Evolutionary conservation across 805 yeast genomes (phyloP), one percentile per base, ranked within the genome.

Genomic region (Ogataea trehaloabstinens): DNA sequence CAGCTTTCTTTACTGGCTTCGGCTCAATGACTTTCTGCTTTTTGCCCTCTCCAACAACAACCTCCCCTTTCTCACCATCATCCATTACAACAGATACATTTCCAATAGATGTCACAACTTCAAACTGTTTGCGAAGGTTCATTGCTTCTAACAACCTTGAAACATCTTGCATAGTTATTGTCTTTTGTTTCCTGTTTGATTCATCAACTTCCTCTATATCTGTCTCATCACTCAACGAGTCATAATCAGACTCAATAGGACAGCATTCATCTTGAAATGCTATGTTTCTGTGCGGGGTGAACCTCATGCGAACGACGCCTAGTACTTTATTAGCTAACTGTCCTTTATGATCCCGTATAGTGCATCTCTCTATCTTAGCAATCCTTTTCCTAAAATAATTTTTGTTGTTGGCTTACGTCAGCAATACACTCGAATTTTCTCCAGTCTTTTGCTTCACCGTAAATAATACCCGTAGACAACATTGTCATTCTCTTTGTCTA

Each of bases 261-360:
- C 39, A 63, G 49, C 40, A 37, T 3, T 43, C 40, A 16, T 37
- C 37, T 37, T 52, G 58, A 17, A 52, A 44, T 6, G 24, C 29
- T 18, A 31, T 50, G 38, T 48, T 45, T 42, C 55, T 42, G 31
- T 55, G 61, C 16, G 63, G 63, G 12, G 46, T 47, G 34, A 58
- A 58, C 35, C 63, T 45, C 64, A 59, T 56, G 15, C 33, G 17
- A 7, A 16, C 12, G 25, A 22, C 25, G n/a, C n/a, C n/a, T n/a
- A n/a, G n/a, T n/a, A n/a, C n/a, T n/a, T n/a, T n/a, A n/a, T n/a
- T n/a, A n/a, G n/a, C n/a, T n/a, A n/a, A n/a, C n/a, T n/a, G n/a
- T n/a, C n/a, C n/a, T n/a, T n/a, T n/a, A n/a, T n/a, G n/a, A n/a
- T n/a, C n/a, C n/a, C n/a, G n/a, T n/a, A n/a, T n/a, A n/a, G n/a